Percentiles rank a stretch among this genome's conserved stretches.
These are phyloP conservation scores for Pythium insidiosum DNA, from an alignment of 352 stramenopile genomes.

Conservation along the genomic window DNA sequence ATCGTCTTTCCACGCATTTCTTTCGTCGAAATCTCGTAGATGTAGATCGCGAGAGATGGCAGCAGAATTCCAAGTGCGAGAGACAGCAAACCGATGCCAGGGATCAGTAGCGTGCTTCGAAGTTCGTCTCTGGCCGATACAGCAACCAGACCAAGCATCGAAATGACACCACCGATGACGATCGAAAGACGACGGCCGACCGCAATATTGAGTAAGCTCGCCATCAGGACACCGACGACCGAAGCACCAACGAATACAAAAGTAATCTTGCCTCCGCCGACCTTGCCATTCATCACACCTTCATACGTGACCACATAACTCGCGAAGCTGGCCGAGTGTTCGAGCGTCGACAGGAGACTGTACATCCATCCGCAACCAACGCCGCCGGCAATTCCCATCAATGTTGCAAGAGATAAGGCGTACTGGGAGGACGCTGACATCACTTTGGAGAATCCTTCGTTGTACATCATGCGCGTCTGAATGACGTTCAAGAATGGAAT, in stretches of 20 bases:
- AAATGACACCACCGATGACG: slow-evolving; percentile 47
- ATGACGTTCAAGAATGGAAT: slow-evolving; percentile 76
- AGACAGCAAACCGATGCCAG: slow-evolving; percentile 48
- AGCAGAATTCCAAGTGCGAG: slow-evolving; percentile 49
- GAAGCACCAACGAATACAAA: slow-evolving; percentile 43
- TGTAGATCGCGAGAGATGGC: slow-evolving; percentile 61
- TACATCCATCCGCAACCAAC: slow-evolving; percentile 60
- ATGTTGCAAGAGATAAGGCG: slow-evolving; percentile 55
- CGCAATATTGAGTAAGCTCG: slow-evolving; percentile 44
- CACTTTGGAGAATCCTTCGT: slow-evolving; percentile 74
- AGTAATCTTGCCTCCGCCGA: slow-evolving; percentile 48
- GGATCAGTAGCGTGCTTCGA: slow-evolving; percentile 33
- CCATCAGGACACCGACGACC: slow-evolving; percentile 38
- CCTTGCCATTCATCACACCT: slow-evolving; percentile 28
- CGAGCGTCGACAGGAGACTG: slow-evolving; percentile 50
- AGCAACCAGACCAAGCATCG: slow-evolving; percentile 53
- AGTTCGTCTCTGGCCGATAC: slow-evolving; percentile 46
- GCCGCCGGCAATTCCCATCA: slow-evolving; percentile 55
- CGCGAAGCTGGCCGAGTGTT: slow-evolving; percentile 51
- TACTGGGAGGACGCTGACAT: slow-evolving; percentile 77
- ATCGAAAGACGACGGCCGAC: slow-evolving; percentile 53
- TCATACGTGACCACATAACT: slow-evolving; percentile 62
- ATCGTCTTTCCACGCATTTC: slow-evolving; percentile 70
- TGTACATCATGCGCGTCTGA: slow-evolving; percentile 84
- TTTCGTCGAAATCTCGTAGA: slow-evolving; percentile 72